Base-by-base conservation (phyloP, 495 filamentous ascomycete genomes). In the Aspergillus coremiiformis region DNA sequence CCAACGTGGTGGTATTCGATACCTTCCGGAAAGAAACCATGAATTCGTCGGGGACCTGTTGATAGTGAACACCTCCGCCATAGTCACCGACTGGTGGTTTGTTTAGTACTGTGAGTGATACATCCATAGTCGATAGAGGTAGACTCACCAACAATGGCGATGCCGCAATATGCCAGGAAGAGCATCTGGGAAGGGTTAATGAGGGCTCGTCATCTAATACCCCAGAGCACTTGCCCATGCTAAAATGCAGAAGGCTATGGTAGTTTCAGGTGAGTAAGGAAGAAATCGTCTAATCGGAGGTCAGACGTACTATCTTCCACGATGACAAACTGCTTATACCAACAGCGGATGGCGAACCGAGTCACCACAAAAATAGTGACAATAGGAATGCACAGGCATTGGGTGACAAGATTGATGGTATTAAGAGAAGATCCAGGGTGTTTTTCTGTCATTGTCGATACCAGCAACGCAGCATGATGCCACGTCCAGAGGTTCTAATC, bases 321-420 rank as follows among this genome's bases (percentile, higher is more conserved):
- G 3, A 60, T 60, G 3, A 72, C 54, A 15, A 51, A 54, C 22
- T 69, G 67, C 27, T 65, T 67, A 27, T 75, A 72, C 7, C 61
- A 63, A 7, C 55, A 48, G 41, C 71, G 67, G n/a, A 66, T 64
- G 41, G 63, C 66, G 19, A 72, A 63, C 4, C 75, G 69, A 22
- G 73, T 46, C 1, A 45, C 48, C 14, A 77, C 62, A 39, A 75
- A 70, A 1, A 70, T 26, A 12, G 67, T 62, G 17, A 68, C 60
- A 37, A 78, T 63, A 1, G 65, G 65, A 39, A 78, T 66, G 54
- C 70, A 77, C n/a, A 78, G 57, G 27, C 58, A 63, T 57, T 78
- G 72, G 10, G 69, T 72, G 30, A 73, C 65, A 0, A 72, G 52
- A 44, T 71, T 74, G 30, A 73, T 42, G 0, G 71, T 74, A 44